These are phyloP conservation scores for Aspergillaceae sp. DNA, from an alignment of 2,329 filamentous ascomycete species.

Conservation along the genomic window DNA sequence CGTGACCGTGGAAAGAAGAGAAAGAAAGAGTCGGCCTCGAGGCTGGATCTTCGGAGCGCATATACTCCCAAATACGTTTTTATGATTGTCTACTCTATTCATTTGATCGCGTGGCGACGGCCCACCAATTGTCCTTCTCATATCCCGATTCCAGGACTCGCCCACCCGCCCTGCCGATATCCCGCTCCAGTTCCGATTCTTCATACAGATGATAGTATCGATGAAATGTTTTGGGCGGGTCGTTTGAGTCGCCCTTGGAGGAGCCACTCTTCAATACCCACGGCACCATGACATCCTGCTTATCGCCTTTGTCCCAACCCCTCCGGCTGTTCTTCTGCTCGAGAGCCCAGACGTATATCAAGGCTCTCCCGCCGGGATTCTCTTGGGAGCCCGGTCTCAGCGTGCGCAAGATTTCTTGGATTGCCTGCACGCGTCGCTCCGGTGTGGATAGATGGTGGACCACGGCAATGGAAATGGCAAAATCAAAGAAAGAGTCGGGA, in stretches of 20 bases:
- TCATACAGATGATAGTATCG: conserved; percentile 92
- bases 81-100: conserved; percentile 15
- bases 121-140: conserved; percentile 99
- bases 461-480: conserved; percentile 88
- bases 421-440: conserved; percentile 61
- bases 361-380: conserved; percentile 50
- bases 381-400: conserved; percentile 35
- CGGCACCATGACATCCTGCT: conserved; percentile 90
- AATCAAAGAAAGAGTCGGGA: conserved; percentile 59
- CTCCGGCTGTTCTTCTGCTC: conserved; percentile 81
- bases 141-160: conserved; percentile 72
- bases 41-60: conserved; percentile 23
- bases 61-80: conserved; percentile 8
- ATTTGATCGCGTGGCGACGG: conserved; percentile 45
- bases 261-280: conserved; percentile 62
- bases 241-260: conserved; percentile 12
- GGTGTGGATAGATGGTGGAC: conserved; percentile 84
- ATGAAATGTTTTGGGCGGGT: conserved; percentile 55
- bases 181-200: conserved; percentile 74
- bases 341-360: conserved; percentile 91
- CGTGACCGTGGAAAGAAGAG: not conserved
- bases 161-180: conserved; percentile 67
- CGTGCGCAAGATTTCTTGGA: conserved; percentile 61
- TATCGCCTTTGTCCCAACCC: conserved; percentile 75
- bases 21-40: conserved; percentile 10